phyloP scores from a whole-genome alignment of 306 rosid species.

The Pyrus pyrifolia region DNA sequence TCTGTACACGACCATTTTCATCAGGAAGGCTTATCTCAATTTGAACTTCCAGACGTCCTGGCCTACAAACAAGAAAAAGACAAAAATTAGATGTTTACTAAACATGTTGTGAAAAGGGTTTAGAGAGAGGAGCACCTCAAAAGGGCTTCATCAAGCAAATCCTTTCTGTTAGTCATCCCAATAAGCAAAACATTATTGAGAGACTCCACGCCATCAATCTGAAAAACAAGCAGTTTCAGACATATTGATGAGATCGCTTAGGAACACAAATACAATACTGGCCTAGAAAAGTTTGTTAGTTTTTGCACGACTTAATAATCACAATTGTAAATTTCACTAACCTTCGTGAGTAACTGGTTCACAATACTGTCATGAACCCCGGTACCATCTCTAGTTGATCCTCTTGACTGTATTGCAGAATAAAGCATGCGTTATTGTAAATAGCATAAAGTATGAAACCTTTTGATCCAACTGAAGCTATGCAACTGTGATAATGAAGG shows the following conservation, averaged over 20 bases:
- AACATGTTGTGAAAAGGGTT: neutral
- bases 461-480: neutral
- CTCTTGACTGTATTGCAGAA: conserved; percentile 67
- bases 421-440: conserved; percentile 7
- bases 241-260: conserved; percentile 9
- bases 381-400: conserved; percentile 95
- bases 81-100: neutral
- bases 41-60: conserved; percentile 98
- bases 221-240: conserved; percentile 31
- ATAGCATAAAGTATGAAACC: neutral
- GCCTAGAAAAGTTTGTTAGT: neutral
- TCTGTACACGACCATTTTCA: conserved; percentile 92
- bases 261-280: neutral
- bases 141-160: conserved; percentile 97
- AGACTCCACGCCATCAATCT: conserved; percentile 99
- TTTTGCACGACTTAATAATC: conserved; percentile 4
- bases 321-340: conserved; percentile 22
- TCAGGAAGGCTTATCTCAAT: conserved; percentile 98
- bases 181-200: conserved; percentile 95
- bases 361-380: conserved; percentile 99
- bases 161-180: conserved; percentile 99
- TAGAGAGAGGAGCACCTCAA: conserved; percentile 46
- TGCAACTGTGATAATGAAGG: neutral
- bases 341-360: conserved; percentile 99
- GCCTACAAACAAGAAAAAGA: conserved; percentile 44